Conservation (phyloP, 2,329 filamentous ascomycete genomes). For the Ilyonectria destructans region DNA sequence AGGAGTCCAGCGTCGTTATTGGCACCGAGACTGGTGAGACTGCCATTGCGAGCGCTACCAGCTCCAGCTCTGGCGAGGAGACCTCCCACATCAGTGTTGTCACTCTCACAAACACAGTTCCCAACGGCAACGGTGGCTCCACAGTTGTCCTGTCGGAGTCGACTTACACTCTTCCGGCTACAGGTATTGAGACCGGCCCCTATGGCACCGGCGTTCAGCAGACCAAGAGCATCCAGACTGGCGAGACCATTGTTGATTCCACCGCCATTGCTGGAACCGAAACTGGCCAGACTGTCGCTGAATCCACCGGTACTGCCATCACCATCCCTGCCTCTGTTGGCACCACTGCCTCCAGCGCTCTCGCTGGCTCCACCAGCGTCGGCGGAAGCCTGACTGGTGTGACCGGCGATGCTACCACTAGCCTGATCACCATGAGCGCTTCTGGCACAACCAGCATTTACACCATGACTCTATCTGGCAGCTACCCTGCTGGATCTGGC, state of each 20-base stretch:
- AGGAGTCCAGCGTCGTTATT: conserved; percentile 27
- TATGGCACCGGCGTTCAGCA: conserved; percentile 9
- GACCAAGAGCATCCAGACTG: conserved; percentile 18
- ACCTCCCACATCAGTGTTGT: conserved; percentile 24
- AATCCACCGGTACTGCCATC: conserved; percentile 14
- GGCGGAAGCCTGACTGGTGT: conserved; percentile 18
- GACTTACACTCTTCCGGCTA: conserved; percentile 16
- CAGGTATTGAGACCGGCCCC: conserved; percentile 5
- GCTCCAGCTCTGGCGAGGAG: conserved; percentile 10
- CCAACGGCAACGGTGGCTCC: conserved; percentile 23
- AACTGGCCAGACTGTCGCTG: not conserved
- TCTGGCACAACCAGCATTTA: conserved; percentile 23
- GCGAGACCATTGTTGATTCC: not conserved
- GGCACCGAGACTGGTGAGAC: conserved; percentile 19
- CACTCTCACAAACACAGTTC: conserved; percentile 22
- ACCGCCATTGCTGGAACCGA: conserved; percentile 4
- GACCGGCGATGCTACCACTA: conserved; percentile 18
- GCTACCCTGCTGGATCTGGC: conserved; percentile 21
- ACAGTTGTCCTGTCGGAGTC: conserved; percentile 28
- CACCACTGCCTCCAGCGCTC: conserved; percentile 8
- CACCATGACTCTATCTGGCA: conserved; percentile 28
- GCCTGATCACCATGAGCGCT: conserved; percentile 31
- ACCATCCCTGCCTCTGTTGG: conserved; percentile 28
- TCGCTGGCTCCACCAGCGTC: conserved; percentile 3
- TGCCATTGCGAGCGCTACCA: conserved; percentile 4